Percentiles rank a stretch among this genome's conserved stretches.
phyloP scores from a whole-genome alignment of 83 land plant genomes.

The Diphasiastrum complanatum region DNA sequence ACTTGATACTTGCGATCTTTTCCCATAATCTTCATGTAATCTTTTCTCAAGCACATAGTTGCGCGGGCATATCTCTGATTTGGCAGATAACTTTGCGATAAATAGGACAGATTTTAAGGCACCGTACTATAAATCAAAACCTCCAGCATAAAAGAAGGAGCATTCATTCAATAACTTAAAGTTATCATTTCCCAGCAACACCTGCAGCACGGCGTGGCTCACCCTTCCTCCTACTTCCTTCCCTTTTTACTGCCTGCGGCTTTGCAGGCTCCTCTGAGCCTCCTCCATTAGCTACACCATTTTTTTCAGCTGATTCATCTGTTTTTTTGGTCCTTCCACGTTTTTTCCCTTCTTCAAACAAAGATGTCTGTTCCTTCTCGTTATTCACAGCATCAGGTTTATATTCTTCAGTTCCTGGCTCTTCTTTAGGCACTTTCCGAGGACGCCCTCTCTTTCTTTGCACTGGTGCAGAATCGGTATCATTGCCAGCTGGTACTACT shows the following conservation, averaged over 20 bases:
- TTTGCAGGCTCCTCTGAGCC: conserved; percentile 16
- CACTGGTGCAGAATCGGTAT: conserved; percentile 18
- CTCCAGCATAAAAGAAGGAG: too few species aligned
- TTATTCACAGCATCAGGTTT: conserved; percentile 11
- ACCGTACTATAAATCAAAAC: too few species aligned
- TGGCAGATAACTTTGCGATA: too few species aligned
- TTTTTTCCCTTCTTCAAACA: conserved; percentile 16
- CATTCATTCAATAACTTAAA: too few species aligned
- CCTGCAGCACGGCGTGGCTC: conserved; percentile 27
- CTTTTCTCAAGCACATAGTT: too few species aligned
- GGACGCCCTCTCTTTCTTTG: conserved; percentile 24
- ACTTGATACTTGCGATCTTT: too few species aligned
- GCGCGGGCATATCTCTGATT: too few species aligned
- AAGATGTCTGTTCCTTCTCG: conserved; percentile 14
- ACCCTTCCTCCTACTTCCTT: conserved; percentile 27
- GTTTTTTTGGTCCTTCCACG: conserved; percentile 5
- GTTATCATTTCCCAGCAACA: too few species aligned
- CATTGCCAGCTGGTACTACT: conserved; percentile 17
- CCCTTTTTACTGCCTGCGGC: conserved; percentile 11
- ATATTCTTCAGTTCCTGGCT: conserved; percentile 11
- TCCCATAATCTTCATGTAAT: too few species aligned
- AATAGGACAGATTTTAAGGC: too few species aligned
- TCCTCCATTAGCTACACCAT: conserved; percentile 6
- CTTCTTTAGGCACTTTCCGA: conserved; percentile 23
- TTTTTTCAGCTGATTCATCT: conserved; percentile 7